Conservation (phyloP, 2,329 filamentous ascomycete species). For the Hypocrella siamensis region DNA sequence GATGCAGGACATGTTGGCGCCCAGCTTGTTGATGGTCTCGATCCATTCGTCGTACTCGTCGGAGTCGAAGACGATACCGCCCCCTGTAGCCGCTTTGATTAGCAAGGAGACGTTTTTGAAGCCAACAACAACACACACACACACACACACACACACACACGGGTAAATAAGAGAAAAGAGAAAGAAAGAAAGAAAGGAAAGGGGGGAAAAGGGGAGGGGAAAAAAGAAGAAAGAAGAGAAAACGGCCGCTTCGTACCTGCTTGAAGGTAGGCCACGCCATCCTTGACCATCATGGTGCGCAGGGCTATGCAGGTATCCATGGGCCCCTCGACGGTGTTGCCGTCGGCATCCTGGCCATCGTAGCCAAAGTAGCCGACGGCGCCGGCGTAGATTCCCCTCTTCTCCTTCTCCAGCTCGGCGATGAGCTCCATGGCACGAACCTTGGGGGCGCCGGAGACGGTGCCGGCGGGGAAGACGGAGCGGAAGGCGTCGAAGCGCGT, state of each 20-base stretch:
- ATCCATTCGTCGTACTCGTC: conserved; percentile 88
- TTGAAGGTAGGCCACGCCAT: conserved; percentile 82
- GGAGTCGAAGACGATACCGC: conserved; percentile 88
- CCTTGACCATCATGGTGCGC: conserved; percentile 88
- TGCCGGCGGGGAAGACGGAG: conserved; percentile 92
- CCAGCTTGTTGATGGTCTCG: conserved; percentile 88
- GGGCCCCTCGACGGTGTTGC: conserved; percentile 54
- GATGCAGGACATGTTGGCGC: conserved; percentile 80
- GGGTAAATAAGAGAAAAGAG: no score
- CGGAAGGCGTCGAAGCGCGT: conserved; percentile 92
- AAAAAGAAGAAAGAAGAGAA: conserved; percentile 8
- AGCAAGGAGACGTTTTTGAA: not conserved
- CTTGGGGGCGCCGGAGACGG: conserved; percentile 89
- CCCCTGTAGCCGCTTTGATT: no score
- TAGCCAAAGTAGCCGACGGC: conserved; percentile 97
- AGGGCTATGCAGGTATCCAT: conserved; percentile 80
- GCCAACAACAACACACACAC: not conserved
- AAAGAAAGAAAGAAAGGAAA: not conserved
- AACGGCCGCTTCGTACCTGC: no score
- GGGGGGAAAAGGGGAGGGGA: not conserved
- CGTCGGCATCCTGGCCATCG: conserved; percentile 49
- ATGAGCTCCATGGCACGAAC: conserved; percentile 96
- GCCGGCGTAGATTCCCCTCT: conserved; percentile 87
- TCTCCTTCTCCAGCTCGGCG: conserved; percentile 83
- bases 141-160: no score